phyloP scores from a whole-genome alignment of 768 basidiomycete species.

The Boletus vinaceobasis region DNA sequence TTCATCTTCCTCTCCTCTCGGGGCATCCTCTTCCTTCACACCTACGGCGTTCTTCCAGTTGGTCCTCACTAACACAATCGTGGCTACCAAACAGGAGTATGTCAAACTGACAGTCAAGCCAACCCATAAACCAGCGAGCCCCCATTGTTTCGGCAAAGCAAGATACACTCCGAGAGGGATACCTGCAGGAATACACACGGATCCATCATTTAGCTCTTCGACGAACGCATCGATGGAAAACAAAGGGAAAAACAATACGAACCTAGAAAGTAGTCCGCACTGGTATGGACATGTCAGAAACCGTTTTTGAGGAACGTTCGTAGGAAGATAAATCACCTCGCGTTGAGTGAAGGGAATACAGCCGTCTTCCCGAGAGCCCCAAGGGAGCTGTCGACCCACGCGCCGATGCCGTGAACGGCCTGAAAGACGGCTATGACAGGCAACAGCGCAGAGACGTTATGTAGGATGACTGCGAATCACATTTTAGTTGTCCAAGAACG shows the following conservation, averaged over 20 bases:
- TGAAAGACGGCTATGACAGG: slow-evolving; percentile 38
- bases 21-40: not conserved
- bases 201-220: not conserved
- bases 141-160: slow-evolving; percentile 18
- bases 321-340: slow-evolving; percentile 13
- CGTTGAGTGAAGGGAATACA: slow-evolving; percentile 21
- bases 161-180: slow-evolving; percentile 28
- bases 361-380: slow-evolving; percentile 19
- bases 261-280: slow-evolving; percentile 32
- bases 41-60: slow-evolving; percentile 13
- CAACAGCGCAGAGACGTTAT: slow-evolving; percentile 48
- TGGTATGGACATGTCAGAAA: slow-evolving; percentile 4
- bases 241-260: slow-evolving; percentile 1
- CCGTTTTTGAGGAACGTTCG: not conserved
- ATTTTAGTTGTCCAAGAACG: not conserved
- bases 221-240: not conserved
- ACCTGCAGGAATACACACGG: slow-evolving; percentile 23
- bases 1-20: not conserved
- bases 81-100: slow-evolving; percentile 19
- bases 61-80: slow-evolving; percentile 15
- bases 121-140: slow-evolving; percentile 24
- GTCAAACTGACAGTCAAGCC: slow-evolving; percentile 22
- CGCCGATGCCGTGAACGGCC: slow-evolving; percentile 19
- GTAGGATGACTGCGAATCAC: slow-evolving; percentile 35
- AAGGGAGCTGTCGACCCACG: slow-evolving; percentile 18